Conservation (phyloP, 257 asterid species). For the Rubia yunnanensis region DNA sequence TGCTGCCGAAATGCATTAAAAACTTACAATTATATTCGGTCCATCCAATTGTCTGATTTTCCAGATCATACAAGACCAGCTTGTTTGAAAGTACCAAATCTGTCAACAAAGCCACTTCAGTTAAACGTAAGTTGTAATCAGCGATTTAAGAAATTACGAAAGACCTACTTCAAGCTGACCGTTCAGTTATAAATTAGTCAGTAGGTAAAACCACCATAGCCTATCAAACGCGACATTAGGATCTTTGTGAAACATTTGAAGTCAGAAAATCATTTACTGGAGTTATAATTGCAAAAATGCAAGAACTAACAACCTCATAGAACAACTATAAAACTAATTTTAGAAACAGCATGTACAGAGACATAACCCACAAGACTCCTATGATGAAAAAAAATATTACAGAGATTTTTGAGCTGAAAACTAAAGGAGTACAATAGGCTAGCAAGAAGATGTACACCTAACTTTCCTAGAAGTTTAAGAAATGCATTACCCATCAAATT, state of each 20-base stretch:
- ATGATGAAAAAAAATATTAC: neutral
- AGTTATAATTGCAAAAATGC: neutral
- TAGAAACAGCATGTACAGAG: neutral
- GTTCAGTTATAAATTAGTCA: neutral
- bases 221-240: neutral
- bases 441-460: neutral
- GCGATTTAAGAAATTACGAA: neutral
- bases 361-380: neutral
- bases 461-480: neutral
- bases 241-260: neutral
- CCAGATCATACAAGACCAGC: slow-evolving; percentile 89
- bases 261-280: neutral
- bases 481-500: neutral
- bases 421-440: neutral
- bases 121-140: neutral
- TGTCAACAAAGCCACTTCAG: slow-evolving; percentile 32
- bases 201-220: neutral
- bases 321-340: neutral
- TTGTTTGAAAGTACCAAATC: slow-evolving; percentile 93
- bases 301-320: neutral
- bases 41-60: slow-evolving; percentile 95
- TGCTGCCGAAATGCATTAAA: neutral
- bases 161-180: neutral
- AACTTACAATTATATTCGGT: slow-evolving; percentile 95
- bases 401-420: neutral